Evolutionary conservation across 2,329 filamentous ascomycete species (phyloP).

Genomic region (Cladobotryum protrusum): DNA sequence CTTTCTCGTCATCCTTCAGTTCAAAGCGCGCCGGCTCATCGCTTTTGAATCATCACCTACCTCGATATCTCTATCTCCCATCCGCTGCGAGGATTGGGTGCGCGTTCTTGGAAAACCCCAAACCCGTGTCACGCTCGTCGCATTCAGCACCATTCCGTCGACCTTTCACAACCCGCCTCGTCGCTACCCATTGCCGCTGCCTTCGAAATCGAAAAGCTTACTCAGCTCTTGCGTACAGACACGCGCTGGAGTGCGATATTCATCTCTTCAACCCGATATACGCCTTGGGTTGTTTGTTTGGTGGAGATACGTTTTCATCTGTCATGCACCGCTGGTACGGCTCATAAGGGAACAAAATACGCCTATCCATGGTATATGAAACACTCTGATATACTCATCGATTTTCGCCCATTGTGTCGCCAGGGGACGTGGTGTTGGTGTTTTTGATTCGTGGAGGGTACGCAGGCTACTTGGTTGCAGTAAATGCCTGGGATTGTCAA

Average conservation of each 20-base stretch:
- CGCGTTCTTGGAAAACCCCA: not conserved
- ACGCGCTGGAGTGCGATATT: no score
- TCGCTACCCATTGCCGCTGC: not conserved
- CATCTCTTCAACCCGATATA: no score
- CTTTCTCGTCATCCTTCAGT: not conserved
- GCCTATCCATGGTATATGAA: conserved; percentile 16
- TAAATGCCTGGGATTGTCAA: conserved; percentile 48
- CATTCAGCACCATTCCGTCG: conserved; percentile 2
- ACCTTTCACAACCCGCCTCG: not conserved
- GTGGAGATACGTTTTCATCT: conserved; percentile 16
- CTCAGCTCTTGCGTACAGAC: not conserved
- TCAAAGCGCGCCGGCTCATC: not conserved
- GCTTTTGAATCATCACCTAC: not conserved
- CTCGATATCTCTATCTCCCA: not conserved
- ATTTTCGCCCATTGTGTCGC: conserved; percentile 12
- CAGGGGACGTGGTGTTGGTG: conserved; percentile 14
- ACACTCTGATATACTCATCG: conserved; percentile 11
- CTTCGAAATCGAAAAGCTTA: not conserved
- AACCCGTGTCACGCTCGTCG: conserved; percentile 2
- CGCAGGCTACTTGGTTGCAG: conserved; percentile 9
- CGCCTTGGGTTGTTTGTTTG: conserved; percentile 13
- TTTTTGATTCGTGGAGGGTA: conserved; percentile 10
- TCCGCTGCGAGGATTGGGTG: not conserved
- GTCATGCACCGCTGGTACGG: conserved; percentile 17
- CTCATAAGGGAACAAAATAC: conserved; percentile 12